Base-by-base conservation (phyloP, 345 rosid species). In the Eucalyptus polybractea region DNA sequence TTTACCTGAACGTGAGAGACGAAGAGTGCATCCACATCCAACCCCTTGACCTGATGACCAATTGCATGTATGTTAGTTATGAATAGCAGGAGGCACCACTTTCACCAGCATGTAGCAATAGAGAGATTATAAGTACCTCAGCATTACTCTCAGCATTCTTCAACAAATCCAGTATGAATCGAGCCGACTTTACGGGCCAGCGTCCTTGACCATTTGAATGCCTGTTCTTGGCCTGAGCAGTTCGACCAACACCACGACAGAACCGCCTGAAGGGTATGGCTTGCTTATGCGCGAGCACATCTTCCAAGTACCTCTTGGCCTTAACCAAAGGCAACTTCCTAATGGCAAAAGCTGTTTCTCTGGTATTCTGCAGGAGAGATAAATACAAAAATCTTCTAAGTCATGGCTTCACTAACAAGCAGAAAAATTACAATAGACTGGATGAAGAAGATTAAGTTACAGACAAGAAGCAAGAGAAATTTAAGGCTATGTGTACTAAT, bases 111-210 rank as follows among this genome's bases (percentile, higher is more conserved):
- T 37, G 7, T 87, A 33, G 60, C 19, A 44, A 87, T 22, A 87
- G 65, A 44, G 13, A 24, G 4, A 22, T 17, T 27, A 13, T 72
- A 50, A 86, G 42, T 87, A 96, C 99, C 92, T 98, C 99, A 17
- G 99, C 99, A 91, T 97, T 98, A 88, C 99, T 98, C 95, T 96
- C 99, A 12, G 99, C 99, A 90, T 96, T 98, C 97, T 97, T 96
- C 69, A 98, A 93, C 90, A 98, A 91, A 91, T 98, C 99, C 33
- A 98, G 94, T 88, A 98, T 96, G 60, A 97, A 98, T 76, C 91
- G 93, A 29, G 99, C 98, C 89, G 99, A 98, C 88, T 98, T 98
- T 1, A 92, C 97, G 0, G 99, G 99, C 99, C 99, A 98, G 33
- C 99, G 96, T 86, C 99, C 99, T 89, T 98, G 99, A 47, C 99